These are phyloP conservation scores for Vaccinium corymbosum DNA, from an alignment of 148 eudicot genomes.

Conservation along the genomic window DNA sequence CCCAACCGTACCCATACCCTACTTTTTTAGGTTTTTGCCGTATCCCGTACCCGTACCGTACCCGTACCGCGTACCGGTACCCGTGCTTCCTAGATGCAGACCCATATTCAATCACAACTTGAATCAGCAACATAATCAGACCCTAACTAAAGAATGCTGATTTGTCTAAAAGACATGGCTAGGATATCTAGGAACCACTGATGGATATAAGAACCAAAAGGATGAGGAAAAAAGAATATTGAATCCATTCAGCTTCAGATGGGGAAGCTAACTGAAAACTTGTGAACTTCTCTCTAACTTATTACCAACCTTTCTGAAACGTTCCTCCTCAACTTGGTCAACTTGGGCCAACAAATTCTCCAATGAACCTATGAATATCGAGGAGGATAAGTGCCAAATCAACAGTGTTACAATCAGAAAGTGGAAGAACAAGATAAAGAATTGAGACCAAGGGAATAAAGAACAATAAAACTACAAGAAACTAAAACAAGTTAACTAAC, in stretches of 20 bases:
- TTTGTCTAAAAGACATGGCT: background rate
- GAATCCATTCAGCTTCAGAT: background rate
- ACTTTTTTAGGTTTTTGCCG: too few relatives aligned
- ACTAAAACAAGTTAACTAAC: background rate
- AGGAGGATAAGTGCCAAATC: slow-evolving; percentile 8
- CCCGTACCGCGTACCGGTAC: too few relatives aligned
- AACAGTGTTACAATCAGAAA: background rate
- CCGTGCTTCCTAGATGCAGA: background rate
- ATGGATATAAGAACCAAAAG: background rate
- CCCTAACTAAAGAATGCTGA: background rate
- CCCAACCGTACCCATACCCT: too few relatives aligned
- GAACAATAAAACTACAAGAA: background rate
- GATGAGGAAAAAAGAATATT: background rate
- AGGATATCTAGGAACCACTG: background rate
- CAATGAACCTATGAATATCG: slow-evolving; percentile 43
- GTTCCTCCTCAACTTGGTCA: slow-evolving; percentile 66
- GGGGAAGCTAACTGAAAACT: background rate
- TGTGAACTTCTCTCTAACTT: background rate
- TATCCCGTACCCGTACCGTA: too few relatives aligned
- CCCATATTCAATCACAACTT: background rate
- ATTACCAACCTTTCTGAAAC: slow-evolving; percentile 62
- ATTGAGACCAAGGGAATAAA: background rate
- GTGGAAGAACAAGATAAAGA: background rate
- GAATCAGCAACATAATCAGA: background rate
- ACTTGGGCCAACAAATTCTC: slow-evolving; percentile 64